Base-by-base conservation (phyloP, 2,329 filamentous ascomycete species). In the Pestalotiopsis fici region DNA sequence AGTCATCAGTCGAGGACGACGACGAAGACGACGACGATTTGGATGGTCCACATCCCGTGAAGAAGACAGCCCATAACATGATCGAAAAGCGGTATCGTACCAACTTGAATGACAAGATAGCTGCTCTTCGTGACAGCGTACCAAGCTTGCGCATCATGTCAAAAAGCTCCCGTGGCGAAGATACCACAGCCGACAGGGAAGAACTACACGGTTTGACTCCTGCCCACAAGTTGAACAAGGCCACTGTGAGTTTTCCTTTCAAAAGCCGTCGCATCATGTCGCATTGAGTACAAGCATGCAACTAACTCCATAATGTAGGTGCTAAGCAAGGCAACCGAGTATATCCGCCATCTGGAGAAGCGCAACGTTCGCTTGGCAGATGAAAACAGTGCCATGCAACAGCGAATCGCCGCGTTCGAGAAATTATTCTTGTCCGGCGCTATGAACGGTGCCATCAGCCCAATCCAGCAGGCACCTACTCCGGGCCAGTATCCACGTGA, bases 61-160 rank as follows among this genome's bases (percentile, higher is more conserved):
- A 97, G 85, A 98, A 98, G 86, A 97, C 95, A 37, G 94, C 95
- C 2, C 95, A 98, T 81, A 98, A 98, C 80, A 96, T 98, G 87
- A 98, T 98, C 70, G 95, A 98, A 82, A 98, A 98, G 85, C 86
- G 95, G 71, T 98, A 98, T 79, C 91, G 95, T 74, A 97, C 93
- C 65, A 98, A 98, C 76, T 86, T 98, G 67, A 98, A 98, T 76
- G 95, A 98, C 77, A 98, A 98, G 83, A 98, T 98, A 74, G 92
- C 94, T 59, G 94, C 95, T 67, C 83, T 98, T 69, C 88, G 95
- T 73, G 94, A 98, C 78, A 97, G 94, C 75, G 94, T 98, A 15
- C 95, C 95, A 2, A 97, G 93, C 78, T 83, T 98, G 67, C 90
- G 95, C 61, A 93, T 94, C 73, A 93, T 95, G 88, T 90, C 90